Evolutionary conservation across 305 asterid genomes (phyloP).

Genomic region (Solanum hybrid): DNA sequence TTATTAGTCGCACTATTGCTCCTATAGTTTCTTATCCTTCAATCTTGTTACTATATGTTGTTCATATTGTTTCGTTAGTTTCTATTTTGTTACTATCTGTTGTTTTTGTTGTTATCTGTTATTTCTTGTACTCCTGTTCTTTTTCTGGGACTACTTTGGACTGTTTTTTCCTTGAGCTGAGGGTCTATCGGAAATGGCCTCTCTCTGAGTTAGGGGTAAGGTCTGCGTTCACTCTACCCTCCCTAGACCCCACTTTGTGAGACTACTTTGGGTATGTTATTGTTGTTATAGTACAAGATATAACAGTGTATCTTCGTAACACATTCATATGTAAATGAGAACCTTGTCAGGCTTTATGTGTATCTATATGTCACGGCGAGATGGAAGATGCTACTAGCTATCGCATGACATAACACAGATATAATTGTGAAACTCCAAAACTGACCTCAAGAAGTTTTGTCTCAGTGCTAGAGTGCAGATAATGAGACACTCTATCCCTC

Average conservation of each 20-base stretch:
- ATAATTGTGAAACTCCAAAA: neutral
- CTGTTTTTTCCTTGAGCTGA: neutral
- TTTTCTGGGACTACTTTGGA: neutral
- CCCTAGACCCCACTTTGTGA: neutral
- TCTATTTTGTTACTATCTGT: neutral
- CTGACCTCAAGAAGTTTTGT: slow-evolving; percentile 42
- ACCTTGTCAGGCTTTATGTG: neutral
- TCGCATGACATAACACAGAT: neutral
- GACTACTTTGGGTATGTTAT: neutral
- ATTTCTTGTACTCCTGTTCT: neutral
- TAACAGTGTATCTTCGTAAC: neutral
- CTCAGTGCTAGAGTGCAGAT: slow-evolving; percentile 43
- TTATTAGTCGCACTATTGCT: neutral
- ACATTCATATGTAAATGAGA: neutral
- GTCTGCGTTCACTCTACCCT: neutral
- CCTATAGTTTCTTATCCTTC: neutral
- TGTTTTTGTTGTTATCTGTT: neutral
- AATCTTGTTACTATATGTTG: neutral
- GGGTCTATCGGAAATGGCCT: neutral
- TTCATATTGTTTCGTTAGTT: neutral
- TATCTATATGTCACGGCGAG: neutral
- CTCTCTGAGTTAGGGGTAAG: neutral
- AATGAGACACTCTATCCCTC: slow-evolving; percentile 39
- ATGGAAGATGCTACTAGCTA: neutral
- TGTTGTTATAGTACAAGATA: neutral